Base-by-base conservation (phyloP, 2,329 filamentous ascomycete genomes). In the Plectosphaerella cucumerina region DNA sequence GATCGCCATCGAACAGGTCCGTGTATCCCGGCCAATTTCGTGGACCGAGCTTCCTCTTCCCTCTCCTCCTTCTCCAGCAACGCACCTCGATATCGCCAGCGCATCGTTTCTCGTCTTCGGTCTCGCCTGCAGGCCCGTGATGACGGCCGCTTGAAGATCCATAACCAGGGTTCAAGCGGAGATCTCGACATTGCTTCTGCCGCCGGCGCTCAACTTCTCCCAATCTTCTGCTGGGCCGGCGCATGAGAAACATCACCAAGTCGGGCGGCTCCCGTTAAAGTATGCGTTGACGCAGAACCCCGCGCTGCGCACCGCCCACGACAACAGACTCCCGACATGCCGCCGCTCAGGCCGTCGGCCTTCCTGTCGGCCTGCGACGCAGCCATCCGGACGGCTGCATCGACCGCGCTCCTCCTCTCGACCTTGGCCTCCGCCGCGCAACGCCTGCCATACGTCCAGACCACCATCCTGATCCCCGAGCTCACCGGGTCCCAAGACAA, bases 371-470 rank as follows among this genome's bases (percentile, higher is more conserved):
- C 44, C 44, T 20, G 15, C 18, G 20, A 15, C 15, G 18, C 43
- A 44, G 47, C 49, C 41, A 45, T 34, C 20, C 53, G 48, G 11
- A 53, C 20, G 22, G 17, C 39, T 22, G 21, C 49, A 17, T 41
- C 49, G 33, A 44, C 48, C 3, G 50, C 51, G n/a, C 44, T 56
- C 49, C 41, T 56, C n/a, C 26, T 55, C 21, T 37, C 51, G 4
- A 43, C 51, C 14, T 20, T 49, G 18, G 53, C 41, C 18, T 57
- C 62, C 35, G 60, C 67, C 6, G 72, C 76, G 48, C 72, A 76
- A 59, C 66, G 66, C 46, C 77, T 90, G 48, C 90, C 90, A 22
- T 96, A 95, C 72, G 84, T 85, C 50, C 87, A 90, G 3, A 90
- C 90, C 0, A 83, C 81, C 26, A 78, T 95, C 48, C 78, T 93